A percentile compares a stretch with the other conserved stretches of the same genome.
Conservation (phyloP, 306 rosid genomes). For the Fragaria iinumae region DNA sequence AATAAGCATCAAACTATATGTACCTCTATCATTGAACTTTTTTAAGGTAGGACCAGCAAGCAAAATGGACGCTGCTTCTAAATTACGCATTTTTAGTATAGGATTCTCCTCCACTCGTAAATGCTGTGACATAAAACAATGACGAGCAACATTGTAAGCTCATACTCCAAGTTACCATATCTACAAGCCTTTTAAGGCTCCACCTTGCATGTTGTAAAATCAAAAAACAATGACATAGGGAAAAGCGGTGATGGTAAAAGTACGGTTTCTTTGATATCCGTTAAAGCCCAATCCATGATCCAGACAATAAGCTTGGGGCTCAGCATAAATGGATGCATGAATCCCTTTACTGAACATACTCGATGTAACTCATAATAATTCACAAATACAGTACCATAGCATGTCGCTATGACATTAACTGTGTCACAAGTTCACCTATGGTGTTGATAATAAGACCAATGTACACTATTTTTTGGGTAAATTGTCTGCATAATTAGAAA, state of each 20-base stretch:
- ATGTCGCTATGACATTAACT: not conserved
- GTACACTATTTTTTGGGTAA: not conserved
- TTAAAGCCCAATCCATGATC: not conserved
- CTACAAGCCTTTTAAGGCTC: not conserved
- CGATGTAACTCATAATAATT: not conserved
- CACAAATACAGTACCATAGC: not conserved
- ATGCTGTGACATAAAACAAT: constrained; percentile 59
- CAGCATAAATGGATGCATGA: not conserved
- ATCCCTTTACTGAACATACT: not conserved
- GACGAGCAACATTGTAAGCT: constrained; percentile 6
- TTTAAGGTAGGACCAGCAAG: constrained; percentile 92
- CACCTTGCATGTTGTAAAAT: not conserved
- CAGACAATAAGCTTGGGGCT: not conserved
- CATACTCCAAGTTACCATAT: not conserved
- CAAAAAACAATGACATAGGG: not conserved
- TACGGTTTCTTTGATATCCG: not conserved
- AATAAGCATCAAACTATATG: constrained; percentile 11
- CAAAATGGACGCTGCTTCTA: constrained; percentile 95
- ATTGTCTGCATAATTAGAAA: constrained; percentile 5
- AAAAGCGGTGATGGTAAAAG: not conserved
- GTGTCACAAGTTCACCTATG: not conserved
- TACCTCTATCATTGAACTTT: constrained; percentile 97
- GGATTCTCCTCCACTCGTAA: constrained; percentile 98
- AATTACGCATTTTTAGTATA: constrained; percentile 82
- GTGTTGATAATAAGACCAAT: not conserved